Percentiles rank a stretch among this genome's conserved stretches.
Conservation (phyloP, 1,284 basidiomycete genomes). For the Golubevia pallescens region DNA sequence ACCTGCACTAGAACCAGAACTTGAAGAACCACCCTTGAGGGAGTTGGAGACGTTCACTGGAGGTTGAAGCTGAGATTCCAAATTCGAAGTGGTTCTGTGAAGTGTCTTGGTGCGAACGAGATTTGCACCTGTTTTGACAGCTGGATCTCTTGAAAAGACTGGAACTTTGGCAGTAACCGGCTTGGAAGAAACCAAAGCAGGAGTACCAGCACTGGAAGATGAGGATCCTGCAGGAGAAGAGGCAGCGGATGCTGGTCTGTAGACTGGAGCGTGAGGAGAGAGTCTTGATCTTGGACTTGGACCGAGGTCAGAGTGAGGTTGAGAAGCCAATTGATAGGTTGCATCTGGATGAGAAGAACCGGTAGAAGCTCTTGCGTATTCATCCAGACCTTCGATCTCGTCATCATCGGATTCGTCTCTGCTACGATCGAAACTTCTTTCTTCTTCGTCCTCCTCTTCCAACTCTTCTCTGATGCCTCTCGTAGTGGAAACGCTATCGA, state of each 20-base stretch:
- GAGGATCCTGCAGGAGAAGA: background rate
- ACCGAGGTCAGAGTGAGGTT: background rate
- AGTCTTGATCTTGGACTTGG: background rate
- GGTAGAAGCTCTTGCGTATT: slow-evolving; percentile 6
- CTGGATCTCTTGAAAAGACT: background rate
- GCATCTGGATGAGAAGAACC: background rate
- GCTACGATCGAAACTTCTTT: slow-evolving; percentile 4
- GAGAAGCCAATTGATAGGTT: background rate
- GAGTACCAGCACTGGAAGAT: too few species aligned
- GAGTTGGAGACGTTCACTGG: background rate
- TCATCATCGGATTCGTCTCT: slow-evolving; percentile 12
- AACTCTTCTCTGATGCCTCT: slow-evolving; percentile 8
- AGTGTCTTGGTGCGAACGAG: background rate
- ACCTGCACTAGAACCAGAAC: background rate
- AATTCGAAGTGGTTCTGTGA: background rate
- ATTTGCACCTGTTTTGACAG: background rate
- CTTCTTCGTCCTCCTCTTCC: slow-evolving; percentile 3
- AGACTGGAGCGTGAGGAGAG: background rate
- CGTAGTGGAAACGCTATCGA: slow-evolving; percentile 9
- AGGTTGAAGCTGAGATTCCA: background rate
- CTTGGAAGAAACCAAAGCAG: too few species aligned
- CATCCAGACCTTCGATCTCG: slow-evolving; percentile 11
- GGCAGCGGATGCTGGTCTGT: background rate
- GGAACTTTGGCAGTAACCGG: too few species aligned
- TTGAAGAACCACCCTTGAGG: background rate